A percentile compares a stretch with the other conserved stretches of the same genome.
Evolutionary conservation across 2,329 filamentous ascomycete species (phyloP).

Genomic region (Keithomyces neogunnii): DNA sequence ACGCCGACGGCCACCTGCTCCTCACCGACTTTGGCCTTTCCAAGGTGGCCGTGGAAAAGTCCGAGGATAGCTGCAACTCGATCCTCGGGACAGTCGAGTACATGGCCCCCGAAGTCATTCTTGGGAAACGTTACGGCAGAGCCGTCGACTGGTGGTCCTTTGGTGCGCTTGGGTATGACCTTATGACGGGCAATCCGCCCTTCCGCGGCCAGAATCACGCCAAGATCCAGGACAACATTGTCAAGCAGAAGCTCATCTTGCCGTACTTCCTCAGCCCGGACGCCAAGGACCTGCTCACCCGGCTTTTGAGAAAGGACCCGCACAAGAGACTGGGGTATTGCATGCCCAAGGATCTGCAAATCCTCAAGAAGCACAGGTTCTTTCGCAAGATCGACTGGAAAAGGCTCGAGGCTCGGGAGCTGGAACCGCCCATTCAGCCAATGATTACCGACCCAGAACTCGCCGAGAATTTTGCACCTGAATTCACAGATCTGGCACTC

Average conservation of each 20-base stretch:
- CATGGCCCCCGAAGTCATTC: conserved; percentile 95
- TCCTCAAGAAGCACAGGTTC: conserved; percentile 88
- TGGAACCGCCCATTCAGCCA: conserved; percentile 84
- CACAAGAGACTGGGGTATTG: conserved; percentile 78
- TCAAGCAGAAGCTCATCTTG: conserved; percentile 81
- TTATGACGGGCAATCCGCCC: conserved; percentile 86
- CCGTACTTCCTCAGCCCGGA: conserved; percentile 89
- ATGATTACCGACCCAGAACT: conserved; percentile 92
- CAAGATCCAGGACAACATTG: conserved; percentile 93
- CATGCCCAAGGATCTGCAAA: conserved; percentile 80
- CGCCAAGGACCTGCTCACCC: conserved; percentile 86
- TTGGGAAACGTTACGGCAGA: conserved; percentile 82
- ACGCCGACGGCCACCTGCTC: conserved; percentile 83
- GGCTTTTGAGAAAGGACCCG: conserved; percentile 86
- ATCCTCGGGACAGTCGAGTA: conserved; percentile 95
- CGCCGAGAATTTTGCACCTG: conserved; percentile 90
- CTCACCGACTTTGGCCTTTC: conserved; percentile 95
- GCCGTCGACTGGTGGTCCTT: conserved; percentile 99
- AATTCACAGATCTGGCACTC: conserved; percentile 80
- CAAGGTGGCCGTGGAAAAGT: conserved; percentile 72
- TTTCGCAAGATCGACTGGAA: conserved; percentile 97
- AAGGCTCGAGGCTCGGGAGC: conserved; percentile 69
- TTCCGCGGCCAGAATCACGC: conserved; percentile 86
- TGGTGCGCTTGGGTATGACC: conserved; percentile 82
- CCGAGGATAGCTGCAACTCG: conserved; percentile 63